Base-by-base conservation (phyloP, 805 yeast genomes). In the Ogataea trehalophila region DNA sequence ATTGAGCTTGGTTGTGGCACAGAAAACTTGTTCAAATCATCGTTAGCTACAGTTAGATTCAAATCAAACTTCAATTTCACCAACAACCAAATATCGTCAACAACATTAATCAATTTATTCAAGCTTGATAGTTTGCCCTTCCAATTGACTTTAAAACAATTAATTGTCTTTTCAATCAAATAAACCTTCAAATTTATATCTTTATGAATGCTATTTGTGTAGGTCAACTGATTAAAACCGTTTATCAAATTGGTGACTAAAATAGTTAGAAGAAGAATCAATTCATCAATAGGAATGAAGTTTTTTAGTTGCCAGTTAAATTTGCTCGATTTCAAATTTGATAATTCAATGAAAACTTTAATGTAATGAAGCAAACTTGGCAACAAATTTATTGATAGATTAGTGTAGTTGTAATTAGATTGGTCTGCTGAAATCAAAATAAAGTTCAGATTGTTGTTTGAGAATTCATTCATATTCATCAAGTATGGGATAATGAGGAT, bases 291-390 rank as follows among this genome's bases (percentile, higher is more conserved):
- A 3, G 86, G 86, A 42, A 80, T 72, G n/a, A 79, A 77, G 40
- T 82, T 68, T 56, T 80, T 74, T 42, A 80, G 70, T 52, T 79
- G 80, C 85, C 85, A 80, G 54, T 80, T 80, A 60, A 69, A 80
- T 47, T 74, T 54, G 26, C 45, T 40, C 54, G 58, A 45, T 14
- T 46, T 47, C 22, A 48, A 46, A 52, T 77, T 76, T 47, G 75
- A 74, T 52, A 76, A 72, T 57, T 75, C 74, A 49, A 77, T 62
- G 55, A 80, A 80, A 49, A 77, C 79, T 54, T 76, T 76, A 52
- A 80, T 62, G 52, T 77, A 79, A 54, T 80, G 85, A 40, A 80
- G 56, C 11, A 80, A 69, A 1, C 81, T 73, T 1, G 85, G 84
- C 35, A 80, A 70, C 50, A 80, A 61, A 59, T 79, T 80, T 52